Conservation (phyloP, 306 rosid genomes). For the Gillenia trifoliata region DNA sequence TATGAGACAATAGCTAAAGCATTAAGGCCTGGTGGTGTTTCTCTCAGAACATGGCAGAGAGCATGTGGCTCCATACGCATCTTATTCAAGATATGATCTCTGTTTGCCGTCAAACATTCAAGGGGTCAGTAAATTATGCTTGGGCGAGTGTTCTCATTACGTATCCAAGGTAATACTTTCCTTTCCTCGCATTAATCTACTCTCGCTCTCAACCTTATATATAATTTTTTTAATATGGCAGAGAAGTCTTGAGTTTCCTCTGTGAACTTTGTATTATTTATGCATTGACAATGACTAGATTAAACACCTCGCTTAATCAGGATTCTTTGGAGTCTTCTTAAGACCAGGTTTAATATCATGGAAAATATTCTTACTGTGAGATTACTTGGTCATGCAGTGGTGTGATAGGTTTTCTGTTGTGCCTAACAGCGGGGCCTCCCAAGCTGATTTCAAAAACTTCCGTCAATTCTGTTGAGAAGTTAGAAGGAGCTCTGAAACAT, state of each 20-base stretch:
- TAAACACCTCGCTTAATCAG: too few relatives aligned
- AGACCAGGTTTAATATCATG: neutral
- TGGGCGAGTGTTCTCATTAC: constrained; percentile 98
- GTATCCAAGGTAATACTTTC: constrained; percentile 65
- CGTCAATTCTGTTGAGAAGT: constrained; percentile 80
- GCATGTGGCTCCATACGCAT: constrained; percentile 99
- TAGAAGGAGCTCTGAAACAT: constrained; percentile 67
- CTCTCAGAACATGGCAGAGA: constrained; percentile 98
- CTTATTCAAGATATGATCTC: constrained; percentile 81
- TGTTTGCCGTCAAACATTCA: constrained; percentile 63
- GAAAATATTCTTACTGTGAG: neutral
- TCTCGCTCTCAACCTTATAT: neutral
- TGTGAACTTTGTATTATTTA: neutral
- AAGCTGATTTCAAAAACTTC: constrained; percentile 77
- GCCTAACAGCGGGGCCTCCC: constrained; percentile 79
- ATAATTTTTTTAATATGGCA: neutral
- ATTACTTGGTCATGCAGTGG: constrained; percentile 54
- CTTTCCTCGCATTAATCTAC: neutral
- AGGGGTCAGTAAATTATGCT: constrained; percentile 88
- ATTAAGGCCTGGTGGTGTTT: constrained; percentile 92
- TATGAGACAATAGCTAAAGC: constrained; percentile 83
- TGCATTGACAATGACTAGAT: neutral
- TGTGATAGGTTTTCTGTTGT: constrained; percentile 79
- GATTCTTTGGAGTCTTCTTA: neutral
- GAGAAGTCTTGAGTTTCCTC: neutral